Evolutionary conservation across 495 filamentous ascomycete genomes (phyloP), one percentile per base, ranked within the genome.

Genomic region (Lasiosphaeriaceae sp.): DNA sequence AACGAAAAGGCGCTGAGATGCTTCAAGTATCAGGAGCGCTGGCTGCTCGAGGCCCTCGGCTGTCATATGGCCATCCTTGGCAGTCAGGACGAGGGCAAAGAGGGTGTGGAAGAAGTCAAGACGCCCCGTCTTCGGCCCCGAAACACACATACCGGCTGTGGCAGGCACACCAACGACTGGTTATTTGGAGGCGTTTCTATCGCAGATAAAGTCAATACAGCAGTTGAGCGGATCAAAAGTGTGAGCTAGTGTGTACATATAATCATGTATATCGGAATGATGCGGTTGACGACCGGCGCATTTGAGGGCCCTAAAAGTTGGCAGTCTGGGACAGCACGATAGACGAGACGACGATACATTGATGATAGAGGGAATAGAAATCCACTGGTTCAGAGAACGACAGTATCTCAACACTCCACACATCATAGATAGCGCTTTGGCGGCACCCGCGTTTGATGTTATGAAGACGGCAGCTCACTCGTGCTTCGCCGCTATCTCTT

Each of bases 21-120:
- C 2, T 71, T 81, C 48, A 61, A 66, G 21, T 65, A 73, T 55
- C 70, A 77, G 21, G 73, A 81, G 57, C 66, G 76, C 17, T 70
- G 76, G 62, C 57, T 79, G 1, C 58, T 81, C 0, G 77, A 81
- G 51, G 46, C 54, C 8, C 50, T 68, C 14, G 67, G 65, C 23
- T 62, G 62, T 50, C 64, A 61, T 49, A 47, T 62, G 52, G 50
- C 51, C 34, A 37, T 54, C n/a, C 22, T 41, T 17, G 21, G 20
- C 3, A 19, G 19, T 5, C n/a, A 17, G 31, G 37, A 26, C 4
- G 3, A 21, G 4, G 14, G 8, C 35, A 52, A 46, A 16, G 23
- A 19, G 12, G 17, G 31, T n/a, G 17, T 4, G 1, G 29, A 22
- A 21, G 29, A 22, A 21, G 3, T 22, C n/a, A 22, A 37, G 26